phyloP scores from a whole-genome alignment of 441 rosid species.

The Adansonia rubrostipa region DNA sequence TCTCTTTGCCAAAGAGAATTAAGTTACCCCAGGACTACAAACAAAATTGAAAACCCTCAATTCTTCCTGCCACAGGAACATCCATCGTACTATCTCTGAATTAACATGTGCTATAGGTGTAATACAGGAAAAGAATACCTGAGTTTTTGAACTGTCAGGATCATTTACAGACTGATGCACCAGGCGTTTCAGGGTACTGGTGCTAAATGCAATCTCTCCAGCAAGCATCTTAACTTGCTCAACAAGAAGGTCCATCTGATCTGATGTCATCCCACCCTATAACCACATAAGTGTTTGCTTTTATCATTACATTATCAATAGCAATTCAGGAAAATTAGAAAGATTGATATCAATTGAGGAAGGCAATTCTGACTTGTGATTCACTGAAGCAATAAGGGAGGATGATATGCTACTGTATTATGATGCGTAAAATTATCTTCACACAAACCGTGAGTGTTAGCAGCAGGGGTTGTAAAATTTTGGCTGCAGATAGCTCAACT shows the following conservation, averaged over 20 bases:
- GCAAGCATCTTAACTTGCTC: constrained; percentile 99
- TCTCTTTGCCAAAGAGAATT: neutral
- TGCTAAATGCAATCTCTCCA: constrained; percentile 95
- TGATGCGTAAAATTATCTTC: neutral
- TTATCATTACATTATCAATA: constrained; percentile 25
- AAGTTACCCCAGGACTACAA: neutral
- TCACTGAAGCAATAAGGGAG: neutral
- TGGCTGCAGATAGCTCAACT: neutral
- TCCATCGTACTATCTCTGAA: neutral
- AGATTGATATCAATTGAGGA: neutral
- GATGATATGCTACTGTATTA: neutral
- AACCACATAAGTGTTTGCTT: constrained; percentile 25
- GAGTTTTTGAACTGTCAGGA: constrained; percentile 81
- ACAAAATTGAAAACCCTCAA: neutral
- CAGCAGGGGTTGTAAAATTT: neutral
- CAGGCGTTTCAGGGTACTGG: constrained; percentile 93
- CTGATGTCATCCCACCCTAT: constrained; percentile 79
- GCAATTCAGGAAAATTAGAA: neutral
- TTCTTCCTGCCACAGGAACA: constrained; percentile 14
- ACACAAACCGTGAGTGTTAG: neutral
- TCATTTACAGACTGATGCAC: constrained; percentile 87
- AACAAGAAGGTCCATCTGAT: constrained; percentile 95
- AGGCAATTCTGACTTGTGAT: neutral
- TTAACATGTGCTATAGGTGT: neutral
- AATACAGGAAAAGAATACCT: constrained; percentile 49